Conservation (phyloP, 2,329 filamentous ascomycete genomes). For the Nemania abortiva region DNA sequence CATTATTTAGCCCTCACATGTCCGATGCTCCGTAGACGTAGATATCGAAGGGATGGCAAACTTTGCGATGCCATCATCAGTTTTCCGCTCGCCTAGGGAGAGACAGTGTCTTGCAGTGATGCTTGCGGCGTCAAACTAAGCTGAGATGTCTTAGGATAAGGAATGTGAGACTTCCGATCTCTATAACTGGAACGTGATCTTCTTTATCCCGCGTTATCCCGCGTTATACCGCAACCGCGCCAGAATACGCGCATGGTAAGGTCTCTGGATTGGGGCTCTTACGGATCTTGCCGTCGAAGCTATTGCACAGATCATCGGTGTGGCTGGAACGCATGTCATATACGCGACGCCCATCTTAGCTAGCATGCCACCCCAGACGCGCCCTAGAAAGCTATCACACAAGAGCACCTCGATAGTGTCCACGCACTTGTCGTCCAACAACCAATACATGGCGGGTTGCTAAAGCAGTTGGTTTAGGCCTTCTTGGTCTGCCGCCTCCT, state of each 20-base stretch:
- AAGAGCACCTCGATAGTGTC: too few species aligned
- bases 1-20: too few species aligned
- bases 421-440: too few species aligned
- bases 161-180: conserved; percentile 46
- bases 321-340: conserved; percentile 61
- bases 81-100: background rate
- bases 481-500: too few species aligned
- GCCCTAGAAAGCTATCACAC: too few species aligned
- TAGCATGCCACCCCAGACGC: too few species aligned
- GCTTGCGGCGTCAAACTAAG: background rate
- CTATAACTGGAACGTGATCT: conserved; percentile 62
- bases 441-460: too few species aligned
- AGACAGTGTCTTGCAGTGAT: too few species aligned
- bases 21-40: conserved; percentile 48
- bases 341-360: conserved; percentile 48
- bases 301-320: conserved; percentile 63
- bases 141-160: background rate
- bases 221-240: conserved; percentile 56
- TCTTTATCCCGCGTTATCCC: too few species aligned
- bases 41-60: conserved; percentile 64
- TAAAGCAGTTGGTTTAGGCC: too few species aligned
- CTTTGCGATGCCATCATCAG: background rate
- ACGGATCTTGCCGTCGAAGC: conserved; percentile 63
- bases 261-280: conserved; percentile 60
- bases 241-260: conserved; percentile 52